Evolutionary conservation across 2,329 filamentous ascomycete species (phyloP).

Genomic region (Trichoderma harzianum): DNA sequence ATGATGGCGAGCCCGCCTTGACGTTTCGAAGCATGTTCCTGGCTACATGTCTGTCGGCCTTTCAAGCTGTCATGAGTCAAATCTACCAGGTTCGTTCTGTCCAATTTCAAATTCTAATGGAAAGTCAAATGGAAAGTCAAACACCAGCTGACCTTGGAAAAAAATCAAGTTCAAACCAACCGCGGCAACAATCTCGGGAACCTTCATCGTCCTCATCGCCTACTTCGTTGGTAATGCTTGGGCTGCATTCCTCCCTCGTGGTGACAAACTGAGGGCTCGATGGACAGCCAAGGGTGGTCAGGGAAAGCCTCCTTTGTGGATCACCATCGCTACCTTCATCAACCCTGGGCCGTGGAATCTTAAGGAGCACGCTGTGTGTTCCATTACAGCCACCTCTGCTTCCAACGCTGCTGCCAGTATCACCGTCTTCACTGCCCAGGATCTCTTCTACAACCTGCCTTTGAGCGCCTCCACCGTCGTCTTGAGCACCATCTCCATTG

Average conservation of each 20-base stretch:
- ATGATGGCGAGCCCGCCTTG: conserved; percentile 49
- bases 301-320: conserved; percentile 41
- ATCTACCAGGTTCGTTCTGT: conserved; percentile 46
- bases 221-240: conserved; percentile 50
- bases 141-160: neutral
- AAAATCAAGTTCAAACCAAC: conserved; percentile 50
- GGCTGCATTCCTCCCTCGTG: conserved; percentile 38
- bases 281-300: conserved; percentile 44
- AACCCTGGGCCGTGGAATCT: conserved; percentile 51
- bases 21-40: conserved; percentile 53
- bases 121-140: too few relatives aligned
- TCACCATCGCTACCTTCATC: conserved; percentile 42
- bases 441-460: conserved; percentile 50
- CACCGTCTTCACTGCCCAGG: conserved; percentile 45
- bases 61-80: conserved; percentile 54
- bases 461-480: conserved; percentile 46
- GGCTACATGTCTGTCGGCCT: conserved; percentile 46
- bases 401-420: conserved; percentile 45
- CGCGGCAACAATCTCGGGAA: conserved; percentile 44
- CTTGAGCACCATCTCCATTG: conserved; percentile 50
- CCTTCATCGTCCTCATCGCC: conserved; percentile 55
- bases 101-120: neutral
- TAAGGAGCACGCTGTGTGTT: conserved; percentile 54
- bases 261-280: conserved; percentile 45
- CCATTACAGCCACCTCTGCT: conserved; percentile 53